A percentile compares a stretch with the other conserved stretches of the same genome.
phyloP scores from a whole-genome alignment of 345 rosid genomes.

The Pugionium dolabratum region DNA sequence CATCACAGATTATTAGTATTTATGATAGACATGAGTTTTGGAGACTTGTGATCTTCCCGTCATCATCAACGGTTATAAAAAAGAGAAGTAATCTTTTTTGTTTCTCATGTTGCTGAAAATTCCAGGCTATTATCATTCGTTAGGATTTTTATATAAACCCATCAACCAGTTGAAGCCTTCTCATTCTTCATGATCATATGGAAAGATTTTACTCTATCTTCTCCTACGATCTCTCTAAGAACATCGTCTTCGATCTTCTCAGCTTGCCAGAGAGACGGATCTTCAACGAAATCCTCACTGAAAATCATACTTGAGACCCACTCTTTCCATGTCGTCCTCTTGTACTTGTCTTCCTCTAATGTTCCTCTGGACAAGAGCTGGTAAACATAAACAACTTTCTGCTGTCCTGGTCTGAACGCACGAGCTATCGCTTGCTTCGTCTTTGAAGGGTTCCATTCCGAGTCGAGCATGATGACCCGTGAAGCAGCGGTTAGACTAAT shows the following conservation, averaged over 20 bases:
- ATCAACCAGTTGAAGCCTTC: constrained; percentile 82
- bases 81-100: constrained; percentile 16
- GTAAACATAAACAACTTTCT: constrained; percentile 85
- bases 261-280: constrained; percentile 86
- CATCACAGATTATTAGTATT: neutral
- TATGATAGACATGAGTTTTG: constrained; percentile 12
- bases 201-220: constrained; percentile 79
- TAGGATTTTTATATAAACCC: neutral
- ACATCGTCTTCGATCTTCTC: constrained; percentile 90
- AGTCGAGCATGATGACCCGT: constrained; percentile 71
- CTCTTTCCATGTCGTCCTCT: constrained; percentile 95
- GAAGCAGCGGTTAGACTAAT: constrained; percentile 98
- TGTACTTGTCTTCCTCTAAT: constrained; percentile 83
- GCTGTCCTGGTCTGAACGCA: constrained; percentile 93
- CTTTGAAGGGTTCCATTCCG: constrained; percentile 96
- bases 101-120: neutral
- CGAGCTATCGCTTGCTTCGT: constrained; percentile 96
- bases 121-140: constrained; percentile 13
- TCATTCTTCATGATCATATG: constrained; percentile 97
- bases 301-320: constrained; percentile 98
- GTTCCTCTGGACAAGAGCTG: constrained; percentile 82
- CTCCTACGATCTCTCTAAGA: constrained; percentile 81
- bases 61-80: neutral
- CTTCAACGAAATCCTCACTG: constrained; percentile 89
- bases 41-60: constrained; percentile 19